Evolutionary conservation across 805 yeast species (phyloP), one percentile per base, ranked within the genome.

Genomic region (Candida multigemmis): DNA sequence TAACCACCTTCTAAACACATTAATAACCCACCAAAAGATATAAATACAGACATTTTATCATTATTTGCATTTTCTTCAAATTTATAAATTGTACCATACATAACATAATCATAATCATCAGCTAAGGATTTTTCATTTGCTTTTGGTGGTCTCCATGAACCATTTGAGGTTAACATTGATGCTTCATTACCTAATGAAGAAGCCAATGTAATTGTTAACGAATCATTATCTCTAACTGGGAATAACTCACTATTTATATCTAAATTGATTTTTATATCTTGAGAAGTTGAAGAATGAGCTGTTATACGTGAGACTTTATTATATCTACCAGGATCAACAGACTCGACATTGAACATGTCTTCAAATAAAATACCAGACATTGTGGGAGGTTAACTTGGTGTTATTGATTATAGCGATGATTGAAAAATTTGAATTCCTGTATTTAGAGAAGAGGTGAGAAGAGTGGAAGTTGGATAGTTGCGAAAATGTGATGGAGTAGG

Each of bases 11-110:
- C 97, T 38, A 91, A 65, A 47, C 96, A 80, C 75, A 89, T 71
- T 42, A 91, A 67, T 43, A 91, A 69, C 4, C 98, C 98, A 31
- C 98, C 98, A 53, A 87, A 91, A 3, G 97, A 89, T 32, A 85
- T 83, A 50, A 85, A 91, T 14, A 89, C 95, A 12, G 93, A 77
- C 56, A 85, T 80, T 38, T 63, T 64, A 46, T 77, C 83, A 38
- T 72, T 72, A 22, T 67, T 64, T 21, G 53, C 48, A 36, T 78
- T 73, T 59, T 91, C 98, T 53, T 89, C 96, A 49, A 91, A 91
- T 54, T 89, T 87, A 66, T 91, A 91, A 24, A 91, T 94, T 5
- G 95, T 86, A 29, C 98, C 98, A 52, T 87, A 77, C 97, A 91
- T 89, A 39, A 91, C 97, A 46, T 91, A 91, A 54, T 89, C 97